Evolutionary conservation across 179 eudicot genomes (phyloP).

Genomic region (Gypsophila paniculata): DNA sequence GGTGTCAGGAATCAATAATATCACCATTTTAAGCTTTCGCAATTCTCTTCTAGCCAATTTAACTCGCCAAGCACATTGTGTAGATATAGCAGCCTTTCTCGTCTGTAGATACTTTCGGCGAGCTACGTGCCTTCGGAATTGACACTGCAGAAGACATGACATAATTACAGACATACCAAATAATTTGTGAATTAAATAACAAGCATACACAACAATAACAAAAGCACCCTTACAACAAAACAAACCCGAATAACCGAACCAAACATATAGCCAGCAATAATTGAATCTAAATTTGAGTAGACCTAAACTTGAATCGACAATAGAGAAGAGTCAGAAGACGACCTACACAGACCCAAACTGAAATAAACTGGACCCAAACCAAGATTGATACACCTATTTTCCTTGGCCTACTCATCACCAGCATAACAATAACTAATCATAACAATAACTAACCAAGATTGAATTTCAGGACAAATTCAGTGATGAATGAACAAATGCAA

Average conservation of each 20-base stretch:
- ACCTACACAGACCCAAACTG: not conserved
- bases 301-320: not conserved
- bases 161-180: constrained; percentile 3
- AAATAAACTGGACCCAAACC: constrained; percentile 3
- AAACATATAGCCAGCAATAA: not conserved
- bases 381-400: not conserved
- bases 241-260: not conserved
- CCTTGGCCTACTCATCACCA: not conserved
- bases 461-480: not conserved
- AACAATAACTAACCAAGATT: no score
- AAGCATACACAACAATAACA: not conserved
- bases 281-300: not conserved
- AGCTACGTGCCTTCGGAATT: constrained; percentile 48
- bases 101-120: constrained; percentile 30
- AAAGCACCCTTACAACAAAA: constrained; percentile 1
- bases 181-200: not conserved
- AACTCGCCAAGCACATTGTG: constrained; percentile 70
- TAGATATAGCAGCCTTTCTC: constrained; percentile 58
- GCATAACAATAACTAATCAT: not conserved
- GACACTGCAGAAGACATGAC: constrained; percentile 43
- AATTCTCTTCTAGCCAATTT: constrained; percentile 61
- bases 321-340: not conserved
- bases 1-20: constrained; percentile 8
- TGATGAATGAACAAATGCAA: not conserved
- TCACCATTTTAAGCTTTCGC: constrained; percentile 64